Base-by-base conservation (phyloP, 2,329 filamentous ascomycete species). In the Penicillium sp. region DNA sequence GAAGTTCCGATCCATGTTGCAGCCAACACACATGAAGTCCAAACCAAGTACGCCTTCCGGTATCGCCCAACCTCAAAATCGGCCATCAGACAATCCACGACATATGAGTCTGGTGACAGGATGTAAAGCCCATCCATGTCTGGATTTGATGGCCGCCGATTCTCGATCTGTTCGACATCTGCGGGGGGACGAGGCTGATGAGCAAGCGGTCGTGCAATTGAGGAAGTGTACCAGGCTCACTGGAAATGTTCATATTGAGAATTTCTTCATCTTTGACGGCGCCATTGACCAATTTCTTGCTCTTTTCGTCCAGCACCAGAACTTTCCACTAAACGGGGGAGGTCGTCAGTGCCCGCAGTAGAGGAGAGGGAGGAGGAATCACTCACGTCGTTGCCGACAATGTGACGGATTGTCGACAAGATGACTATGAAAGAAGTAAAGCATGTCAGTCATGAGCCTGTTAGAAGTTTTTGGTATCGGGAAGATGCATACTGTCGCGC, bases 41-140 rank as follows among this genome's bases (percentile, higher is more conserved):
- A 98, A 46, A 96, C 77, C 43, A 98, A 65, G 65, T 81, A 90
- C 34, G 79, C 75, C 55, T 76, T 83, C 50, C 80, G 76, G 67
- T 98, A 98, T 60, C 86, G 80, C 51, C 79, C 77, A 54, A 82
- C 79, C 57, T 94, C 86, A 45, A 96, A 83, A 63, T 98, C 92
- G 57, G 89, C 87, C 68, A 96, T 80, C 31, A 98, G 73, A 61
- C 89, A 95, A 56, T 96, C 90, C 55, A 96, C 84, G 47, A 95
- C 86, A 62, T 95, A 85, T 5, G 86, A 74, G 55, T 85, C 77
- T 6, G 92, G 85, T 0, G 89, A 84, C 40, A 98, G 75, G 44
- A 98, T 73, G 69, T 96, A 98, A 50, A 98, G 80, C 55, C 88
- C 92, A 65, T 96, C 92, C 80, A 94, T 95, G 53, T 86, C 84